phyloP scores from a whole-genome alignment of 1,284 basidiomycete genomes.

The Ceratobasidium sp. region DNA sequence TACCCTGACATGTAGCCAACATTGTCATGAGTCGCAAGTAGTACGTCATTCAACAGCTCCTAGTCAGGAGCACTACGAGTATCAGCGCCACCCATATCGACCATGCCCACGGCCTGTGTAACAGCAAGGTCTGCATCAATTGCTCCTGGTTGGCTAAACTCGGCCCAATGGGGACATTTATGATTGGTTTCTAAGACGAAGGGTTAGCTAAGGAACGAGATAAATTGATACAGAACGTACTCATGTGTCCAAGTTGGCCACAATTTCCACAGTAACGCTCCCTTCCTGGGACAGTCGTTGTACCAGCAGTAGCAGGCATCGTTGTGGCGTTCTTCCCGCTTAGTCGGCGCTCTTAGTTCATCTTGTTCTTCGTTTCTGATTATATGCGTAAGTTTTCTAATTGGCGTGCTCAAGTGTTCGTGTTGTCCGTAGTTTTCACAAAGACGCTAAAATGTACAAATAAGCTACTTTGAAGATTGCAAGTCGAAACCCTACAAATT shows the following conservation, averaged over 20 bases:
- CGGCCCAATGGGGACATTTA: slow-evolving; percentile 91
- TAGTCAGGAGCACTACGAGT: too few species aligned
- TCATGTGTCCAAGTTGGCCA: slow-evolving; percentile 96
- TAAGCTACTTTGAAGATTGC: too few species aligned
- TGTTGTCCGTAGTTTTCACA: too few species aligned
- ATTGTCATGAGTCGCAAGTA: too few species aligned
- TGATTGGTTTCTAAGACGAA: slow-evolving; percentile 82
- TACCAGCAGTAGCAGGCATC: slow-evolving; percentile 76
- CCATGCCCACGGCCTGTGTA: not conserved
- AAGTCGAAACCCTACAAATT: too few species aligned
- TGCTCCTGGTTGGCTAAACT: slow-evolving; percentile 68
- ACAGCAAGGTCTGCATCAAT: slow-evolving; percentile 37
- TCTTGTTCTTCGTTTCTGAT: too few species aligned
- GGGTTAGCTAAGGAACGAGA: not conserved
- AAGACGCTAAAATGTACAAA: too few species aligned
- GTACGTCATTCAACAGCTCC: too few species aligned
- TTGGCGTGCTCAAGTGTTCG: too few species aligned
- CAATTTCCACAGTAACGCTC: slow-evolving; percentile 88
- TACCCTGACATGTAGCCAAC: too few species aligned
- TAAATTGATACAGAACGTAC: slow-evolving; percentile 59
- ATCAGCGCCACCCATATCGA: too few species aligned
- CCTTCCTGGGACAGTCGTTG: slow-evolving; percentile 81
- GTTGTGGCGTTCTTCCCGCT: slow-evolving; percentile 95
- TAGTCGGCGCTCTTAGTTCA: slow-evolving; percentile 93
- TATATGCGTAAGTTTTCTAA: too few species aligned